Base-by-base conservation (phyloP, 345 rosid species). In the Citrus unshiu region DNA sequence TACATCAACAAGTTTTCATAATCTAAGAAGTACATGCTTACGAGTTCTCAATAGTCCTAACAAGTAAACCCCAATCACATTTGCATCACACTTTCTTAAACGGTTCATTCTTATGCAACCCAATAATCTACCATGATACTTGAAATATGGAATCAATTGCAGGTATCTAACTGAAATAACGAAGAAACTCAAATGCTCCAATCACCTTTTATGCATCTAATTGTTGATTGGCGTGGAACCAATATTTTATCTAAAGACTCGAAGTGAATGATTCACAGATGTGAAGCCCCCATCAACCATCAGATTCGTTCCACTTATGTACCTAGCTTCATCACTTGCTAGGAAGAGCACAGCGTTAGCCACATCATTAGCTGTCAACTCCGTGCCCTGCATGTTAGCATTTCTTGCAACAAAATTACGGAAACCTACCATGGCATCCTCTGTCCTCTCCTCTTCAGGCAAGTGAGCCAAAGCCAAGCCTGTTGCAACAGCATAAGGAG, bases 281-380 rank as follows among this genome's bases (percentile, higher is more conserved):
- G 93, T 86, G 83, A 95, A 92, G 9, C 99, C 98, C 64, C 99
- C 99, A 83, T 95, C 99, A 14, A 95, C 87, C 95, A 92, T 85
- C 70, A 95, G 86, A 84, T 95, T 93, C 16, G 79, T 89, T 7
- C 99, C 99, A 19, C 99, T 95, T 34, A 93, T 77, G n/a, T 92
- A 95, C 83, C 90, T 87, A 1, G 98, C 89, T 46, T 95, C 99
- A 30, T 95, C 94, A 27, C 95, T 92, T 0, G 95, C 96, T 43
- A 92, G 54, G 86, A 93, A 95, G 82, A 95, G 89, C 70, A 93
- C 95, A 0, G 96, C 91, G 57, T 92, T 93, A 0, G 99, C 99
- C 24, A 95, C 99, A 75, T 93, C 98, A 67, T 83, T 84, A 18
- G 86, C 68, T 0, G 90, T 89, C 86, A 95, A 76, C 21, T 92